Evolutionary conservation across 2,329 filamentous ascomycete genomes (phyloP).

Genomic region (Fusarium chaquense): DNA sequence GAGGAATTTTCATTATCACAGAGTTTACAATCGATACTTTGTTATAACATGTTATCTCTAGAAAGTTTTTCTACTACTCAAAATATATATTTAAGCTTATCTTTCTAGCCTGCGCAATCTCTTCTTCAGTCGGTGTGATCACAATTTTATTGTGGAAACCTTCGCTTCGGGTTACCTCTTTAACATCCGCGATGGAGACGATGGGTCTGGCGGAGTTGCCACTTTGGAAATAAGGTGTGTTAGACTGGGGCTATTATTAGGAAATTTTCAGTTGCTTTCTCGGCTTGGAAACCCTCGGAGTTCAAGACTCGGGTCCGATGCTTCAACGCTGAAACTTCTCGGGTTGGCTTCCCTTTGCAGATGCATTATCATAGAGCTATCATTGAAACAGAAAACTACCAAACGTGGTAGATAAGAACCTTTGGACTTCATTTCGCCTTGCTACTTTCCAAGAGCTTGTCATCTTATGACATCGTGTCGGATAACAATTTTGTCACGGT

Average conservation of each 20-base stretch:
- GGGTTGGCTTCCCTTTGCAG: not conserved
- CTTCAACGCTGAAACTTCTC: not conserved
- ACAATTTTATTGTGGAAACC: conserved; percentile 39
- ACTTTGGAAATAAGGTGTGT: conserved; percentile 11
- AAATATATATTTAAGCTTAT: conserved; percentile 12
- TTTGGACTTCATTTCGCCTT: not conserved
- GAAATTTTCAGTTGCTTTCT: not conserved
- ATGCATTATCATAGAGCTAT: not conserved
- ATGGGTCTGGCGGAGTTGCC: conserved; percentile 30
- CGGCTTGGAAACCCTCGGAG: not conserved
- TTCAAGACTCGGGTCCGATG: not conserved
- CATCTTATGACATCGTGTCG: not conserved
- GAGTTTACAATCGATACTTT: not conserved
- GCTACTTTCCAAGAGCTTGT: not conserved
- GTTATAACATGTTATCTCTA: no score
- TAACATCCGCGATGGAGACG: conserved; percentile 18
- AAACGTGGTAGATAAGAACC: not conserved
- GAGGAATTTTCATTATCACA: conserved; percentile 34
- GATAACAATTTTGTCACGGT: no score
- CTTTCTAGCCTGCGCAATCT: conserved; percentile 12
- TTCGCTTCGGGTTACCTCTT: conserved; percentile 31
- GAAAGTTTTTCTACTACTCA: not conserved
- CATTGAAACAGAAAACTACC: not conserved
- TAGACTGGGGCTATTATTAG: conserved; percentile 6
- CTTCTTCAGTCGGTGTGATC: conserved; percentile 33